A percentile compares a stretch with the other conserved stretches of the same genome.
phyloP scores from a whole-genome alignment of 345 rosid genomes.

The Erodium maritimum region DNA sequence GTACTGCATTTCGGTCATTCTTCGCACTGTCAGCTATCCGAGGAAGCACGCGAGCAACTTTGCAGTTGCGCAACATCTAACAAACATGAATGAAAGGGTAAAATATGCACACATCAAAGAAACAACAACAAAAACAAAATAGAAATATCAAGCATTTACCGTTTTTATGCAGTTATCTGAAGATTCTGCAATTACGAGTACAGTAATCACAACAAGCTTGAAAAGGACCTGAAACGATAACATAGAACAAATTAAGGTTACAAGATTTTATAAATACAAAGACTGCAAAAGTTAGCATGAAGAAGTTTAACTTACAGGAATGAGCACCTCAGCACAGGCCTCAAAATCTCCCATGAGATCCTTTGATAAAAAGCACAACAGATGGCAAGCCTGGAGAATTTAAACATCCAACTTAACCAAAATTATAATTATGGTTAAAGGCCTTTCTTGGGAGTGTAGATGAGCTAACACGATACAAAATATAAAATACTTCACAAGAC shows the following conservation, averaged over 20 bases:
- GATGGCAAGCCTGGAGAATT: constrained; percentile 63
- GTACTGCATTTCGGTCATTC: constrained; percentile 77
- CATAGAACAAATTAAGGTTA: not conserved
- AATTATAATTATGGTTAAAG: too few relatives aligned
- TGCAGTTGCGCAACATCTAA: constrained; percentile 95
- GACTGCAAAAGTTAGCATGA: not conserved
- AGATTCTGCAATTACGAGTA: constrained; percentile 98
- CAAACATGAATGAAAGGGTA: constrained; percentile 19
- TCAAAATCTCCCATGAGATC: constrained; percentile 97
- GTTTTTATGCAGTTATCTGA: constrained; percentile 98
- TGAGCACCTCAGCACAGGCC: constrained; percentile 82
- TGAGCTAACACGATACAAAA: too few relatives aligned
- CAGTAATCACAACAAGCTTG: constrained; percentile 99
- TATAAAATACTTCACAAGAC: too few relatives aligned
- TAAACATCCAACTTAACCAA: constrained; percentile 11
- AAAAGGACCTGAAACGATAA: constrained; percentile 84
- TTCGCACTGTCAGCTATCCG: constrained; percentile 85
- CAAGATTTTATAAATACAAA: not conserved
- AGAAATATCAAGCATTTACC: constrained; percentile 33
- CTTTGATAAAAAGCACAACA: constrained; percentile 84
- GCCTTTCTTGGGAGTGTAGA: too few relatives aligned
- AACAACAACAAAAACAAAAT: constrained; percentile 3
- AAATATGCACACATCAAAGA: constrained; percentile 2
- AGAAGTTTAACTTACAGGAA: constrained; percentile 54
- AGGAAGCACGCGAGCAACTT: constrained; percentile 87